Evolutionary conservation across 139 green algal species (phyloP), one percentile per base, ranked within the genome.

Genomic region (Coelastrella sp.): DNA sequence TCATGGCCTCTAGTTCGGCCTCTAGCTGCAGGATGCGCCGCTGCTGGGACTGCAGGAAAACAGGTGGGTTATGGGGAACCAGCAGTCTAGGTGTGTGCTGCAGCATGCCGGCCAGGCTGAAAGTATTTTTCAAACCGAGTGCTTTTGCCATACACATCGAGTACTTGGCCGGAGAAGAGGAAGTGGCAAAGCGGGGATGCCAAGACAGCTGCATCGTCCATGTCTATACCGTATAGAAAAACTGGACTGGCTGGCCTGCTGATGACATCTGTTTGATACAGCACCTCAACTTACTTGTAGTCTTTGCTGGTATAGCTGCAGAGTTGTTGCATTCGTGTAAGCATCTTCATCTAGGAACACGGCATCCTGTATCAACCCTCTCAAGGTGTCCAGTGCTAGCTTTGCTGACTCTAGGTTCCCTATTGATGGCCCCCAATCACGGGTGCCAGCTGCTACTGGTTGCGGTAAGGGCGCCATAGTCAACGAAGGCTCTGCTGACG

Each of bases 281-380:
- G n/a, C n/a, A n/a, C n/a, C n/a, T n/a, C n/a, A 25, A n/a, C 79
- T 73, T 60, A 91, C 87, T 41, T 93, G 87, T 19, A 95, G 69
- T n/a, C 92, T 87, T 25, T 92, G 86, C 38, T 91, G 85, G 75
- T 93, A 92, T 2, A 89, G 53, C 9, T 88, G 85, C 25, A 92
- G 77, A 0, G 88, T 86, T 0, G 64, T 79, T 17, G 90, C 88
- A 35, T 78, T 88, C 9, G 68, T 90, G 86, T 92, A 95, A 2
- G 91, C 91, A 30, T 95, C 92, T 45, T 95, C 93, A 67, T 95
- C 93, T 66, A 96, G 45, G 71, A 90, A 96, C 0, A 96, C 91
- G 4, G 93, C 93, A 76, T 95, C 93, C 32, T 92, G 73, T 0
- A 96, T 81, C 15, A 94, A 83, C 0, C 63, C 41, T 4, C 86